Evolutionary conservation across 495 filamentous ascomycete species (phyloP), one percentile per base, ranked within the genome.

Genomic region (Penicillium pancosmium): DNA sequence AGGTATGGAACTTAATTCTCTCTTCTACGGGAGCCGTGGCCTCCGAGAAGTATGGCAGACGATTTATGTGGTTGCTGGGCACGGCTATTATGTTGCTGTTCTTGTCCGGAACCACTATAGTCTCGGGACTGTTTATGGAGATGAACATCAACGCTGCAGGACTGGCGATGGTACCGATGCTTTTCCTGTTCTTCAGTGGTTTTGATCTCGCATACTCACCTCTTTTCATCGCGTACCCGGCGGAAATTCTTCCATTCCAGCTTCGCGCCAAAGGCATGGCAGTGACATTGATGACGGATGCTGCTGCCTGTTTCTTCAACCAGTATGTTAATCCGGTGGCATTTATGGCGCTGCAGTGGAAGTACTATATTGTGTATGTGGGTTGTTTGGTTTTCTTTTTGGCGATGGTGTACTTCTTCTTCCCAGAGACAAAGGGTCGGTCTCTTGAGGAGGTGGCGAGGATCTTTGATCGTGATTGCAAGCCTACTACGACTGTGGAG

Each of bases 251-350:
- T 13, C 86, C 86, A 0, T 91, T 85, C 70, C 80, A 84, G 43
- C 75, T 91, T 50, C 83, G 87, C 16, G 85, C 87, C 16, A 91
- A 89, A 76, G 86, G 88, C 21, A 82, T 90, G 73, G 85, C 88
- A 71, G 73, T 86, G 47, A 82, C 81, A 69, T 80, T 84, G 52
- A 76, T 87, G 31, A 82, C 79, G 13, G 80, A 85, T 43, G 80
- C 87, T 54, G 77, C 81, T 9, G 75, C 84, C 15, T 76, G 86
- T 33, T 82, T 82, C 10, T 76, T 87, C 54, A 80, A 80, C 57
- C 78, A 80, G 70, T 84, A 73, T 43, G 85, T 84, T 56, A 87
- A 88, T 70, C 84, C 84, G 1, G 71, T 88, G 23, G 74, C 74
- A n/a, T 81, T 87, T 34, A 57, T 68, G 12, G 68, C 73, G 55